These are phyloP conservation scores for Saccharomycopsis microspora DNA, from an alignment of 805 yeast species.

Conservation along the genomic window DNA sequence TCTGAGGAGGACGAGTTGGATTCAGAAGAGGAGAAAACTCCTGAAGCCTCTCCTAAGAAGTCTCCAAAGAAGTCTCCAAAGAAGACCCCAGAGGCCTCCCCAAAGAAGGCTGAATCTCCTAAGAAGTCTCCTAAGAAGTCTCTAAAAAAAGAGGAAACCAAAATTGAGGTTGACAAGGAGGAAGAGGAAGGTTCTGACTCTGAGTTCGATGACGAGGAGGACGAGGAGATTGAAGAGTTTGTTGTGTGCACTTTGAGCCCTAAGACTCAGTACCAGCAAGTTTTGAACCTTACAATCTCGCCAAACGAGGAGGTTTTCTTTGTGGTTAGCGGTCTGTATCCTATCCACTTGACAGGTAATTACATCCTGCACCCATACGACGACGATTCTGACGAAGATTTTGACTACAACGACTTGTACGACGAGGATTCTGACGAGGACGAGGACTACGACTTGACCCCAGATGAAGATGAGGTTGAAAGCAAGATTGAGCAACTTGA, in stretches of 20 bases:
- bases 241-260: constrained; percentile 89
- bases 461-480: constrained; percentile 65
- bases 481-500: constrained; percentile 65
- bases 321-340: constrained; percentile 92
- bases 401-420: constrained; percentile 38
- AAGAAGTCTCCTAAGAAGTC: constrained; percentile 8
- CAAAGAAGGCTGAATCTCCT: constrained; percentile 5
- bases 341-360: constrained; percentile 89
- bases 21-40: constrained; percentile 15
- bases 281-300: constrained; percentile 77
- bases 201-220: constrained; percentile 47
- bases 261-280: constrained; percentile 73
- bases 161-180: constrained; percentile 21
- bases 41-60: constrained; percentile 17
- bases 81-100: constrained; percentile 11
- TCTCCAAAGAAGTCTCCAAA: constrained; percentile 21
- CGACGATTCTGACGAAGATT: constrained; percentile 41
- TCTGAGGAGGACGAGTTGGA: constrained; percentile 23
- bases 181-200: constrained; percentile 34
- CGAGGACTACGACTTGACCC: constrained; percentile 58
- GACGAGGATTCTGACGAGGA: constrained; percentile 34
- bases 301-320: constrained; percentile 93
- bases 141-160: neutral
- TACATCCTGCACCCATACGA: constrained; percentile 93
- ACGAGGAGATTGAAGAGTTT: constrained; percentile 71